phyloP scores from a whole-genome alignment of 1,284 basidiomycete species.

The Mycena sp. region DNA sequence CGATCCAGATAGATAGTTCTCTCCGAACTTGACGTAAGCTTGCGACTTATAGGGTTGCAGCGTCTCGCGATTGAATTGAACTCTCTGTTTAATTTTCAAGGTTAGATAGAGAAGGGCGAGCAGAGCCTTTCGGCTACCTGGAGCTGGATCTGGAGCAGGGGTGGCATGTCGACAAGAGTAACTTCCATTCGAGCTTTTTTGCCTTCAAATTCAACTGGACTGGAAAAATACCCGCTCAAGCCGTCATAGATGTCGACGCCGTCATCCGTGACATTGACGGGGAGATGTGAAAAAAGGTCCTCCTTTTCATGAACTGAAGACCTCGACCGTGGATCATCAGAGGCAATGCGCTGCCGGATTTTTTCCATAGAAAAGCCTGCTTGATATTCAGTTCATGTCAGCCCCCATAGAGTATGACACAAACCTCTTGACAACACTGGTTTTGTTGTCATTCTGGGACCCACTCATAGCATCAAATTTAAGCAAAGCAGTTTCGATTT shows the following conservation, averaged over 20 bases:
- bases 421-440: slow-evolving; percentile 85
- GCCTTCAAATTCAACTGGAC: slow-evolving; percentile 90
- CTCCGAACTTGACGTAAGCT: slow-evolving; percentile 91
- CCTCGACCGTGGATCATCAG: slow-evolving; percentile 56
- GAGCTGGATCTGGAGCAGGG: slow-evolving; percentile 93
- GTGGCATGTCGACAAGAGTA: slow-evolving; percentile 87
- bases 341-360: slow-evolving; percentile 79
- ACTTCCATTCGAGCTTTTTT: slow-evolving; percentile 90
- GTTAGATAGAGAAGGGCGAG: no score
- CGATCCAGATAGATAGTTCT: slow-evolving; percentile 92
- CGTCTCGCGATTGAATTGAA: slow-evolving; percentile 94
- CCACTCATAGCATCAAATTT: slow-evolving; percentile 75
- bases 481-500: slow-evolving; percentile 92
- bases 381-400: background rate
- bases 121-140: no score
- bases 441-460: slow-evolving; percentile 63
- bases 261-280: slow-evolving; percentile 92
- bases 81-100: slow-evolving; percentile 73
- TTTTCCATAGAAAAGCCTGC: slow-evolving; percentile 91
- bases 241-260: slow-evolving; percentile 94
- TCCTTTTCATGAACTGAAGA: slow-evolving; percentile 84
- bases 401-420: slow-evolving; percentile 23
- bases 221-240: slow-evolving; percentile 91
- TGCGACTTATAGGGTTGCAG: slow-evolving; percentile 95
- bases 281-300: slow-evolving; percentile 93